Evolutionary conservation across 2,329 filamentous ascomycete genomes (phyloP).

Genomic region (Penicillium olsonii): DNA sequence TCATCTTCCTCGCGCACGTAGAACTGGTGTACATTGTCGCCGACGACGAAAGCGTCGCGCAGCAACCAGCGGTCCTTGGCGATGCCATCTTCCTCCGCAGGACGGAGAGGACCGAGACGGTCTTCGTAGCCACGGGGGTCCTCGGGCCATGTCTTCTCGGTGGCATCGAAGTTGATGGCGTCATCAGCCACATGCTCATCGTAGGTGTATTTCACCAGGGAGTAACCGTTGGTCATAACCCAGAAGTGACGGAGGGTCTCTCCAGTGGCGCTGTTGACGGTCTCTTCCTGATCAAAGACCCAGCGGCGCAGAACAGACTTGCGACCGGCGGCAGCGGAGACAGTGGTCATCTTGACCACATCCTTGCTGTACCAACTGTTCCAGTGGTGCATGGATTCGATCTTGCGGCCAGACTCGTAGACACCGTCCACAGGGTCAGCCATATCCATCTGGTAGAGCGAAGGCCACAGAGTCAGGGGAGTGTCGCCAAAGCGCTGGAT

Average conservation of each 20-base stretch:
- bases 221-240: conserved; percentile 49
- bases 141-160: conserved; percentile 49
- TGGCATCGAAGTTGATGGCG: conserved; percentile 45
- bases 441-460: conserved; percentile 49
- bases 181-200: conserved; percentile 37
- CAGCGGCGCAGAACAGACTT: conserved; percentile 46
- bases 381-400: conserved; percentile 49
- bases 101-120: conserved; percentile 42
- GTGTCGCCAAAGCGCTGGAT: conserved; percentile 44
- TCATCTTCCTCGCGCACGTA: conserved; percentile 44
- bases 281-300: conserved; percentile 45
- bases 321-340: conserved; percentile 42
- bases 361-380: conserved; percentile 48
- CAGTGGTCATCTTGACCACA: conserved; percentile 47
- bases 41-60: conserved; percentile 40
- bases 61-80: conserved; percentile 46
- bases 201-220: conserved; percentile 45
- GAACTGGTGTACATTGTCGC: conserved; percentile 47
- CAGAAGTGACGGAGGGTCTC: conserved; percentile 42
- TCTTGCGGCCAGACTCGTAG: conserved; percentile 46
- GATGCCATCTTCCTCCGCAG: conserved; percentile 41
- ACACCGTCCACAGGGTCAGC: conserved; percentile 44
- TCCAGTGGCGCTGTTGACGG: conserved; percentile 37
- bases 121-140: conserved; percentile 44
- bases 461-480: conserved; percentile 43